Percentiles rank a stretch among this genome's conserved stretches.
Conservation (phyloP, 2,329 filamentous ascomycete species). For the Penicillium sp. region DNA sequence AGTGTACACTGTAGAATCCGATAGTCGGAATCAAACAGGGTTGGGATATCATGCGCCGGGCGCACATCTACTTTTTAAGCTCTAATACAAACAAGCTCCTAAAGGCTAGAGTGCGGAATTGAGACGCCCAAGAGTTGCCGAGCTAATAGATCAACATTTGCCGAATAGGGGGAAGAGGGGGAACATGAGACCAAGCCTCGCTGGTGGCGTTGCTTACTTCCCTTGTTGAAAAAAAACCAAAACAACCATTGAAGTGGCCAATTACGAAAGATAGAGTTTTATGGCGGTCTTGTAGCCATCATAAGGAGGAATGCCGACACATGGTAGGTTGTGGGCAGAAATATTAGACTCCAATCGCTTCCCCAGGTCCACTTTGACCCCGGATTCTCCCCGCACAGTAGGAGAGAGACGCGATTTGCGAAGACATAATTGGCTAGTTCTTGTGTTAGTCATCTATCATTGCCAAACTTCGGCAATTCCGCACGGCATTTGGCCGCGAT, state of each 20-base stretch:
- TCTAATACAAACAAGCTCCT: neutral
- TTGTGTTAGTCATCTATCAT: conserved; percentile 4
- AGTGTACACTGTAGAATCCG: neutral
- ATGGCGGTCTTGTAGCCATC: neutral
- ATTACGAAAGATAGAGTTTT: neutral
- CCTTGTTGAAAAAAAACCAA: neutral
- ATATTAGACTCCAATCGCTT: neutral
- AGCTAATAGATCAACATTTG: neutral
- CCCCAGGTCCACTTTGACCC: conserved; percentile 8
- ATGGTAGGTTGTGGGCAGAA: neutral
- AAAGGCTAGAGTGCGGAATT: neutral
- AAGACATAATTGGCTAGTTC: neutral
- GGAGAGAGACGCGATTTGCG: neutral
- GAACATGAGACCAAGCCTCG: neutral
- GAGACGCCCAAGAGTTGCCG: neutral
- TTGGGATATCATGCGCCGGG: neutral
- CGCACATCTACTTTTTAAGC: neutral
- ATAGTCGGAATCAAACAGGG: neutral
- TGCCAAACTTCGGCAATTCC: conserved; percentile 6
- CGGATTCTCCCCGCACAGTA: conserved; percentile 9
- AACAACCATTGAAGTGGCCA: neutral
- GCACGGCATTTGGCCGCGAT: conserved; percentile 7
- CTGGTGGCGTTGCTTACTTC: neutral
- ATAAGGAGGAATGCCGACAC: neutral
- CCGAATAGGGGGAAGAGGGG: neutral